These are phyloP conservation scores for Leccinum cinnamomeum DNA, from an alignment of 1,284 basidiomycete species.

Conservation along the genomic window DNA sequence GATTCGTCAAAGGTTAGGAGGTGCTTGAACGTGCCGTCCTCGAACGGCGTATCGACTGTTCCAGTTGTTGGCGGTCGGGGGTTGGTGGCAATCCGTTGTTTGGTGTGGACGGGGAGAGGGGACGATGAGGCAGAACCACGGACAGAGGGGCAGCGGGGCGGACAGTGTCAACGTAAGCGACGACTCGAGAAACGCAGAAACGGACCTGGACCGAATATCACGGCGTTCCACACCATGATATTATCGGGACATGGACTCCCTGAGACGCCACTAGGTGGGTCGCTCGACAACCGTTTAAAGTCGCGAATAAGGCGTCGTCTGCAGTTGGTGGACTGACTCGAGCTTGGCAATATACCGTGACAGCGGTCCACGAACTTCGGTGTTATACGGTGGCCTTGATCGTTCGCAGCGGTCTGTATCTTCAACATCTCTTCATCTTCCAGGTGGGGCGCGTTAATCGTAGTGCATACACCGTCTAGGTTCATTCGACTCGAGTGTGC, in stretches of 20 bases:
- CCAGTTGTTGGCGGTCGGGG: background rate
- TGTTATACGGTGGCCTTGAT: no score
- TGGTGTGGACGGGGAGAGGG: background rate
- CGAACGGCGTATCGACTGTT: slow-evolving; percentile 95
- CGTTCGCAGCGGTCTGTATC: no score
- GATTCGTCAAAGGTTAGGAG: slow-evolving; percentile 95
- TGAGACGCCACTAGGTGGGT: slow-evolving; percentile 94
- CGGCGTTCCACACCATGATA: slow-evolving; percentile 99
- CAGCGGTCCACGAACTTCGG: no score
- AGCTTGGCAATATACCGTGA: no score
- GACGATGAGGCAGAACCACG: background rate
- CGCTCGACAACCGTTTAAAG: slow-evolving; percentile 92
- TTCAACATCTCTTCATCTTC: no score
- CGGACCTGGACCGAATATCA: slow-evolving; percentile 95
- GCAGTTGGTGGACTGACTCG: slow-evolving; percentile 80
- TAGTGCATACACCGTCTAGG: no score
- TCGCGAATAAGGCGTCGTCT: slow-evolving; percentile 91
- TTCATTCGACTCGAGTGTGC: no score
- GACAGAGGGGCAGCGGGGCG: background rate
- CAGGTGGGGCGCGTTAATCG: no score
- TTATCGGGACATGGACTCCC: slow-evolving; percentile 97
- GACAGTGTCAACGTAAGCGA: slow-evolving; percentile 1
- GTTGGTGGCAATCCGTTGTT: background rate
- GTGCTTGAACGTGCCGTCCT: slow-evolving; percentile 98
- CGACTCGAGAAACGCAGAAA: background rate